Percentiles rank a stretch among this genome's conserved stretches.
These are phyloP conservation scores for Fraxinus dipetala DNA, from an alignment of 305 asterid genomes.

Conservation along the genomic window DNA sequence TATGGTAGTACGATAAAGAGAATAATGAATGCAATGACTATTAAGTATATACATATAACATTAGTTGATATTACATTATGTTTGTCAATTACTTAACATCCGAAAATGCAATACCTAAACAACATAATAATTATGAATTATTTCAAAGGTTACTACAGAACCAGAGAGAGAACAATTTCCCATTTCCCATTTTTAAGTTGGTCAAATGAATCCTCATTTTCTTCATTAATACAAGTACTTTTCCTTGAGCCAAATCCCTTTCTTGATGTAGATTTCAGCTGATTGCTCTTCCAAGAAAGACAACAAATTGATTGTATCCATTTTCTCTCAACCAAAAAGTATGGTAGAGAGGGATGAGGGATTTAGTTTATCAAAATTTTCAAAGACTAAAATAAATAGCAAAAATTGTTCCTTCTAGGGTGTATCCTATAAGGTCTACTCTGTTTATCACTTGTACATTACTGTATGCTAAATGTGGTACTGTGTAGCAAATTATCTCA, in stretches of 20 bases:
- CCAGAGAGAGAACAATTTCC: too few species aligned
- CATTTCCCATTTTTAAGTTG: neutral
- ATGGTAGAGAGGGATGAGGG: conserved; percentile 21
- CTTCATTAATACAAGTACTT: conserved; percentile 19
- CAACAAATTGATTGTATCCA: conserved; percentile 51
- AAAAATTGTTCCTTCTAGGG: neutral
- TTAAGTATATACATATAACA: neutral
- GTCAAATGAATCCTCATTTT: neutral
- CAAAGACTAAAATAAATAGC: neutral
- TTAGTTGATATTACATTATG: too few species aligned
- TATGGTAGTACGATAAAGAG: neutral
- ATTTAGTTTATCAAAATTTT: neutral
- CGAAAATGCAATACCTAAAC: too few species aligned
- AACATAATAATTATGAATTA: too few species aligned
- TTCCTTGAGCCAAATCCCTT: conserved; percentile 32
- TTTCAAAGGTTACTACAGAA: too few species aligned
- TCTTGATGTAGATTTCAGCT: conserved; percentile 31
- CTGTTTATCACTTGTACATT: conserved; percentile 5
- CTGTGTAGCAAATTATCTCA: neutral
- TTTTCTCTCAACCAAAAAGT: conserved; percentile 34
- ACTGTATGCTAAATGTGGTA: neutral
- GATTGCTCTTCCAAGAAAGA: conserved; percentile 44
- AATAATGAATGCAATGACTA: neutral
- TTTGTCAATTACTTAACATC: too few species aligned
- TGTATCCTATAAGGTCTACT: neutral